Conservation (phyloP, 176 grass and related monocot species). For the Musa schizocarpa region DNA sequence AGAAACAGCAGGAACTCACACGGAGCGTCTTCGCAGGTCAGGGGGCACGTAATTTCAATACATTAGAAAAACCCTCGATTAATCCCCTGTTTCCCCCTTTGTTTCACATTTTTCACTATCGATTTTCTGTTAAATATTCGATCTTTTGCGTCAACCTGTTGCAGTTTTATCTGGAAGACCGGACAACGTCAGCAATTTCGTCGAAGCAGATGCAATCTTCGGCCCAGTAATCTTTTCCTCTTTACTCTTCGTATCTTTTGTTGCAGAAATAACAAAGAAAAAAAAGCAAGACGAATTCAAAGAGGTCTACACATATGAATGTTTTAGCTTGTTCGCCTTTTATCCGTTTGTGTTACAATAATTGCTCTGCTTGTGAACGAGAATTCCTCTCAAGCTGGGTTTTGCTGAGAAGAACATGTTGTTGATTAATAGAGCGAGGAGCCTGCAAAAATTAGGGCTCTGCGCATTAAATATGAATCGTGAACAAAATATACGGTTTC, state of each 20-base stretch:
- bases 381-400: not conserved
- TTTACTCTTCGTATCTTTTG: not conserved
- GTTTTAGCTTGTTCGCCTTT: not conserved
- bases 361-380: not conserved
- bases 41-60: not conserved
- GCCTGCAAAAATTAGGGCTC: not conserved
- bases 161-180: conserved; percentile 71
- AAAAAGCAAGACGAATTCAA: not conserved
- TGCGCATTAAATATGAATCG: not conserved
- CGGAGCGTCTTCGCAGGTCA: conserved; percentile 71
- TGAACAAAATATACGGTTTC: not conserved
- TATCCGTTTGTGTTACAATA: not conserved
- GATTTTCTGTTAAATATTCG: not conserved
- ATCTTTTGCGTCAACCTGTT: conserved; percentile 13
- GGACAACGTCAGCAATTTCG: conserved; percentile 71
- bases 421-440: not conserved
- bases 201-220: conserved; percentile 52
- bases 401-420: not conserved
- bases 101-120: not conserved
- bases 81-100: not conserved
- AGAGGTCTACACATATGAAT: not conserved
- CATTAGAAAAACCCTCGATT: not conserved
- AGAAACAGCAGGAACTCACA: conserved; percentile 79
- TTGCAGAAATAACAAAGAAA: not conserved
- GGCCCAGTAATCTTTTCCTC: conserved; percentile 46